Evolutionary conservation across 768 basidiomycete genomes (phyloP), one percentile per base, ranked within the genome.

Genomic region (Amyloporia xantha): DNA sequence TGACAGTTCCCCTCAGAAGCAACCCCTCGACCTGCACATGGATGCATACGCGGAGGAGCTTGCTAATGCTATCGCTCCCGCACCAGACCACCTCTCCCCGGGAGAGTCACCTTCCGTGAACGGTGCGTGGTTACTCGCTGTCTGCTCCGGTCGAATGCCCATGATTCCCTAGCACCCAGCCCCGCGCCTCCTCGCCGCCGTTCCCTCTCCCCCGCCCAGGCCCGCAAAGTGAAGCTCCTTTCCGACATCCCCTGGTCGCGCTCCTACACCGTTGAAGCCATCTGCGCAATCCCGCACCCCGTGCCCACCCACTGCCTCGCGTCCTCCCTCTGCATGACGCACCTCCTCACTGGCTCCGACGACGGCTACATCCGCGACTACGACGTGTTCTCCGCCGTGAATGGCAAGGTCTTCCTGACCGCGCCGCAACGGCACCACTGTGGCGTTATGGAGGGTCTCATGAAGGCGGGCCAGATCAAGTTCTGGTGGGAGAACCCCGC

Each of bases 281-380:
- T 95, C 52, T 91, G 87, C 53, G 91, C 91, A 17, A 79, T 97
- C 48, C 90, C 94, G 1, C 88, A 94, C 54, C 91, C 91, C 3
- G 81, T 79, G 3, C 82, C 91, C 3, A 91, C 89, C 1, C 89
- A 96, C 66, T 76, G 87, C n/a, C 78, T 97, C 11, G 87, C 92
- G 9, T 74, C 86, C 3, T 92, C 91, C 0, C 67, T 78, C 23
- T 95, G 93, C 67, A 81, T 94, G 78, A 81, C 87, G 17, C 90
- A 93, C 62, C 71, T 96, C 19, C 66, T 95, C 26, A 94, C 94
- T 12, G 93, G 93, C 28, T 90, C 88, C 11, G 87, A 95, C 56
- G 93, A 97, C 62, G 94, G 93, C 7, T 93, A 91, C 56, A 86
- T 97, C 38, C 81, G 93, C 30, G 79, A 90, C 69, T 97, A 94